A percentile compares a stretch with the other conserved stretches of the same genome.
Evolutionary conservation across 2,329 filamentous ascomycete genomes (phyloP).

Genomic region (Pseudofabraea citricarpa): DNA sequence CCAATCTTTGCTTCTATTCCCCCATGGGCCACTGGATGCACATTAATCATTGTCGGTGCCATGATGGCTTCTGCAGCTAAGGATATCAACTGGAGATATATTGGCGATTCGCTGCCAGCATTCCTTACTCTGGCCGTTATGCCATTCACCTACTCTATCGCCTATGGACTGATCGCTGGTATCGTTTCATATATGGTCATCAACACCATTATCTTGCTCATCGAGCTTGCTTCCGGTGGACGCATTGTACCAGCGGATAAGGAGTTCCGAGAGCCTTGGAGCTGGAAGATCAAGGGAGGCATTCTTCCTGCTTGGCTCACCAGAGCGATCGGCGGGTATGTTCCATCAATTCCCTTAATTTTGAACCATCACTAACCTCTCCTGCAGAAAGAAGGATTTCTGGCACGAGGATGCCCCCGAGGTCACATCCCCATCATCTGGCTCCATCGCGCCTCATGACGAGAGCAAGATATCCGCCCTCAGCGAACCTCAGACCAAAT

Average conservation of each 20-base stretch:
- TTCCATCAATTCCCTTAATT: not conserved
- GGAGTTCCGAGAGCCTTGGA: constrained; percentile 72
- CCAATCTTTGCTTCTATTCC: constrained; percentile 87
- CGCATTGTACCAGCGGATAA: constrained; percentile 69
- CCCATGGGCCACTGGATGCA: constrained; percentile 81
- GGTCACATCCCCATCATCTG: not conserved
- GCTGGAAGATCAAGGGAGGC: constrained; percentile 68
- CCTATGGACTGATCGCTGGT: constrained; percentile 75
- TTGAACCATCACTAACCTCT: not conserved
- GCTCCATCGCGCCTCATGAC: not conserved
- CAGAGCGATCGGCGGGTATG: constrained; percentile 49
- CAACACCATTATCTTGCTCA: constrained; percentile 63
- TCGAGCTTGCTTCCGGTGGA: constrained; percentile 62
- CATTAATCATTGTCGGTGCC: constrained; percentile 76
- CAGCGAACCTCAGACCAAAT: not conserved
- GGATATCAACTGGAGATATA: constrained; percentile 83
- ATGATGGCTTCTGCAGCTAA: constrained; percentile 74
- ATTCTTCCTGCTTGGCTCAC: constrained; percentile 68
- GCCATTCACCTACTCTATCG: constrained; percentile 85
- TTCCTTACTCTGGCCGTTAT: constrained; percentile 79
- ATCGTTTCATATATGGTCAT: constrained; percentile 71
- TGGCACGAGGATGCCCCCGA: constrained; percentile 12
- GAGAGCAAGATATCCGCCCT: not conserved
- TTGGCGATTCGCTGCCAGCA: constrained; percentile 75
- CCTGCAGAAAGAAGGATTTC: constrained; percentile 16